A percentile compares a stretch with the other conserved stretches of the same genome.
Conservation (phyloP, 1,284 basidiomycete genomes). For the Neonothopanus nambi region DNA sequence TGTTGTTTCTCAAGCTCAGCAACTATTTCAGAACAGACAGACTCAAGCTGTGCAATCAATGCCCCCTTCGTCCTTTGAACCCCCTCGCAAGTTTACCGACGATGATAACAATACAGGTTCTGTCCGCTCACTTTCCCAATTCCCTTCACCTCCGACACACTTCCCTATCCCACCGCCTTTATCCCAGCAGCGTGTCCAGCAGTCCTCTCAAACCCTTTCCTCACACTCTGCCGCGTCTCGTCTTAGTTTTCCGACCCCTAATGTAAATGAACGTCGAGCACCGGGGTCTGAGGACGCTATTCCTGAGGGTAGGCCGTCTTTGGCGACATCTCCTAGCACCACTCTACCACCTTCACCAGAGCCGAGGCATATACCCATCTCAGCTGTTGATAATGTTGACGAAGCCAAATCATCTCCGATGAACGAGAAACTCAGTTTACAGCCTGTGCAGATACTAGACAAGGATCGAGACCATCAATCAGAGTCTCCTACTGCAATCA, state of each 20-base stretch:
- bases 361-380: too few species aligned
- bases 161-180: slow-evolving; percentile 58
- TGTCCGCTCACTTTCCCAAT: slow-evolving; percentile 66
- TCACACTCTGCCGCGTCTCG: slow-evolving; percentile 26
- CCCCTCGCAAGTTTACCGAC: slow-evolving; percentile 38
- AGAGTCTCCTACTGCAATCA: too few species aligned
- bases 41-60: slow-evolving; percentile 3
- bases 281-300: slow-evolving; percentile 2
- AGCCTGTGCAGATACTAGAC: too few species aligned
- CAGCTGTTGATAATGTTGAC: too few species aligned
- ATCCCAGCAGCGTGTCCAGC: slow-evolving; percentile 28
- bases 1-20: background rate
- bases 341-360: slow-evolving; percentile 28
- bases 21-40: slow-evolving; percentile 5
- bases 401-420: too few species aligned
- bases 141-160: slow-evolving; percentile 70
- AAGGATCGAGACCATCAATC: too few species aligned
- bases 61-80: slow-evolving; percentile 32
- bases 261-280: background rate
- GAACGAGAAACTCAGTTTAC: too few species aligned
- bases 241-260: slow-evolving; percentile 26
- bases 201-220: slow-evolving; percentile 32
- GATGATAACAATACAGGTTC: slow-evolving; percentile 49
- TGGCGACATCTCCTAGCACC: slow-evolving; percentile 18
- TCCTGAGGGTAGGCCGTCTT: background rate